Conservation (phyloP, 106 monocot species). For the Acorus calamus region DNA sequence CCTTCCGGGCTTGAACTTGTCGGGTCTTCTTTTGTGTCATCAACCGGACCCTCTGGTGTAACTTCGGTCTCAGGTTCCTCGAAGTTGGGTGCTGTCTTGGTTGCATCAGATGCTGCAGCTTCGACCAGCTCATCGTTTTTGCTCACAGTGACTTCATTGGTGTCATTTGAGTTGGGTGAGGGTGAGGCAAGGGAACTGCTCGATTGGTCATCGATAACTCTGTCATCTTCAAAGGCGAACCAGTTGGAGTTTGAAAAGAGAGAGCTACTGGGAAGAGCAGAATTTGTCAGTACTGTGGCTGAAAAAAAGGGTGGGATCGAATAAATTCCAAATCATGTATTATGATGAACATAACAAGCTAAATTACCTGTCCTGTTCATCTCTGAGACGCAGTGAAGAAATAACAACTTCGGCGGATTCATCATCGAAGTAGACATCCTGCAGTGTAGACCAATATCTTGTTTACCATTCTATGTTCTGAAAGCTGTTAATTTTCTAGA, state of each 20-base stretch:
- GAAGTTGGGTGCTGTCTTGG: neutral
- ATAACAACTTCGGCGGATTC: too few relatives aligned
- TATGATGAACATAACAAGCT: too few relatives aligned
- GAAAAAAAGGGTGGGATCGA: too few relatives aligned
- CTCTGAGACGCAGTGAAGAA: too few relatives aligned
- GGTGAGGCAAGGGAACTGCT: neutral
- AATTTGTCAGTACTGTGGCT: neutral
- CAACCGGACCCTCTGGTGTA: neutral
- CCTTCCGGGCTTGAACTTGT: neutral
- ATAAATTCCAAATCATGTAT: too few relatives aligned
- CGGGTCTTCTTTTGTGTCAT: neutral
- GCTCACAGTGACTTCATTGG: neutral
- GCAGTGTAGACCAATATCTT: too few relatives aligned
- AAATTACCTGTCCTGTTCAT: too few relatives aligned
- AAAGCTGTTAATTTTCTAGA: too few relatives aligned
- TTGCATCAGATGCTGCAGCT: neutral
- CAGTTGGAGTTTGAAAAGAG: slow-evolving; percentile 2
- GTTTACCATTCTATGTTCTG: too few relatives aligned
- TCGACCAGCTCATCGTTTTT: neutral
- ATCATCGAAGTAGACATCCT: too few relatives aligned
- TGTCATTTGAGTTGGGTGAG: neutral
- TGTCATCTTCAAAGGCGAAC: neutral
- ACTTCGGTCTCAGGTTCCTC: neutral
- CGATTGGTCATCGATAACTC: neutral
- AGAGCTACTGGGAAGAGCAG: neutral